A percentile compares a stretch with the other conserved stretches of the same genome.
Evolutionary conservation across 257 asterid genomes (phyloP).

Genomic region (Ajuga chamaepitys): DNA sequence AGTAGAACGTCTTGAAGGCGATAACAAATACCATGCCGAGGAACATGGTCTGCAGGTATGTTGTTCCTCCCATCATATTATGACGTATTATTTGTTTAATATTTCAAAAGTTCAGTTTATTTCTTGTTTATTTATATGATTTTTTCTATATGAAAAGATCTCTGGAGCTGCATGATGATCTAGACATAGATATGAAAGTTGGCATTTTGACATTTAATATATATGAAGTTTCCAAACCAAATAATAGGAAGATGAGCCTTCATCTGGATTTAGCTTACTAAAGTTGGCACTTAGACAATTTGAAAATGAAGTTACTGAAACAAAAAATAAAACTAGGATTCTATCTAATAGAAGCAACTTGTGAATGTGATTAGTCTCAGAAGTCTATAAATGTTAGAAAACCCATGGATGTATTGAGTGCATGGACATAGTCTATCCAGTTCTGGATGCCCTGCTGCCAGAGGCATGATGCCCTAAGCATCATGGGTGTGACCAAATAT

Average conservation of each 20-base stretch:
- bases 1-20: conserved; percentile 88
- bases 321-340: conserved; percentile 1
- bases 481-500: neutral
- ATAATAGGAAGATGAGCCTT: conserved; percentile 2
- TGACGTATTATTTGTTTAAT: neutral
- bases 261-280: conserved; percentile 4
- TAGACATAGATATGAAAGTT: conserved; percentile 8
- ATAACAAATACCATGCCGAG: conserved; percentile 84
- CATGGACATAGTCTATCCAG: neutral
- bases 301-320: neutral
- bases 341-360: neutral
- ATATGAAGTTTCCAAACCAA: neutral
- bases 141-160: neutral
- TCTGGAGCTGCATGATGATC: conserved; percentile 14
- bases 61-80: conserved; percentile 7
- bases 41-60: conserved; percentile 79
- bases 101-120: neutral
- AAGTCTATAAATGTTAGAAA: neutral
- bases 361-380: neutral
- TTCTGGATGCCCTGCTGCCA: neutral
- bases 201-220: neutral
- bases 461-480: neutral
- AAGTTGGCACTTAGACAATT: conserved; percentile 7
- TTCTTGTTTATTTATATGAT: neutral
- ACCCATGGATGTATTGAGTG: neutral